Percentiles rank a stretch among this genome's conserved stretches.
These are phyloP conservation scores for Clitocybe nebularis DNA, from an alignment of 1,284 basidiomycete species.

Conservation along the genomic window DNA sequence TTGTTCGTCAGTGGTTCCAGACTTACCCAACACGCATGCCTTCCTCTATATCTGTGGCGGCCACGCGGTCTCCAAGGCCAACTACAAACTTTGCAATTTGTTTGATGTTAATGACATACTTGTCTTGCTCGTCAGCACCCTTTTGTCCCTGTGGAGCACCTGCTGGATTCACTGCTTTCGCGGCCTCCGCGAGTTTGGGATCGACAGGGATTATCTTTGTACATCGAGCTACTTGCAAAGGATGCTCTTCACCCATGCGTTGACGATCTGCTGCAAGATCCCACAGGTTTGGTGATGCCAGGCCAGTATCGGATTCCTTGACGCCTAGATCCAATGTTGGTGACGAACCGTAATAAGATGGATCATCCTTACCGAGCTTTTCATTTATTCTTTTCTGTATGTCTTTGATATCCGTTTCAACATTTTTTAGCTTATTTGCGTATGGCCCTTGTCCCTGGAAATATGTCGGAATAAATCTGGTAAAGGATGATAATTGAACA, in stretches of 20 bases:
- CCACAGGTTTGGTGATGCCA: constrained; percentile 96
- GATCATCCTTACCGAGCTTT: constrained; percentile 69
- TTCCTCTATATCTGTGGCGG: constrained; percentile 98
- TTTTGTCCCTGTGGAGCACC: constrained; percentile 83
- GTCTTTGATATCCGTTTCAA: constrained; percentile 92
- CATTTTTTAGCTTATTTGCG: constrained; percentile 83
- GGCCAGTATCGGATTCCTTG: constrained; percentile 97
- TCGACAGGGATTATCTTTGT: constrained; percentile 96
- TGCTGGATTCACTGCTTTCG: constrained; percentile 65
- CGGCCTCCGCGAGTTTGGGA: constrained; percentile 65
- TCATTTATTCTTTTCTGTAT: constrained; percentile 97
- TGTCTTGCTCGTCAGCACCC: constrained; percentile 94
- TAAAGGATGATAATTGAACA: constrained; percentile 16
- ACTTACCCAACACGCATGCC: constrained; percentile 97
- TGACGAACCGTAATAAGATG: not conserved
- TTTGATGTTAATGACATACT: constrained; percentile 99
- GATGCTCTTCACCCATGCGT: constrained; percentile 90
- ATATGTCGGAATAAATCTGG: constrained; percentile 15
- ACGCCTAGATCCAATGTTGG: constrained; percentile 54
- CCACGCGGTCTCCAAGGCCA: constrained; percentile 92
- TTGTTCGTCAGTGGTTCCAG: not conserved
- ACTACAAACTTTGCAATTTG: constrained; percentile 99
- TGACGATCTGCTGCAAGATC: constrained; percentile 86
- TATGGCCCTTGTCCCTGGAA: constrained; percentile 96
- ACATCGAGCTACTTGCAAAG: constrained; percentile 95